Conservation (phyloP, 2,329 filamentous ascomycete species). For the Dactylellina cionopaga region DNA sequence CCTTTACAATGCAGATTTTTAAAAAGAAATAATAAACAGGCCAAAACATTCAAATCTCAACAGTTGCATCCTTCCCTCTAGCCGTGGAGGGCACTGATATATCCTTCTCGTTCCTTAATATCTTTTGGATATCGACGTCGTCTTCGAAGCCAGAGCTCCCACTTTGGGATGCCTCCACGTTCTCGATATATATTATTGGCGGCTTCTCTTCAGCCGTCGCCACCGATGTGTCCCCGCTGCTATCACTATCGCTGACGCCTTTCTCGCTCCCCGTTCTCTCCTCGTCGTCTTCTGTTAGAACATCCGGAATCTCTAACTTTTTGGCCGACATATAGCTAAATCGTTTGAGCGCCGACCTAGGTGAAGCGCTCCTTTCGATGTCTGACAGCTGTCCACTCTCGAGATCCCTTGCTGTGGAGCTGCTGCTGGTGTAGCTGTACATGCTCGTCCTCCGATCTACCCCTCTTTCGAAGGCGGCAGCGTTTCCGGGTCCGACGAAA, state of each 20-base stretch:
- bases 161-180: background rate
- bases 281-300: conserved; percentile 25
- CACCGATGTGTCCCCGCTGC: conserved; percentile 4
- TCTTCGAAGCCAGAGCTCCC: conserved; percentile 1
- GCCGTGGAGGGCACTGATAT: background rate
- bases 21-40: conserved; percentile 3
- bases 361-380: background rate
- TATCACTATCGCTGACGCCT: background rate
- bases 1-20: conserved; percentile 19
- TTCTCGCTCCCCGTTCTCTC: conserved; percentile 5
- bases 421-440: background rate
- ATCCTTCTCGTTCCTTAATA: background rate
- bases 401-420: background rate
- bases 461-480: background rate
- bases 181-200: conserved; percentile 15
- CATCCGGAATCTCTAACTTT: conserved; percentile 33
- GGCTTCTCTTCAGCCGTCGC: background rate
- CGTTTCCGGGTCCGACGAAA: background rate
- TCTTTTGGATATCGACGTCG: conserved; percentile 4
- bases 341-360: conserved; percentile 10
- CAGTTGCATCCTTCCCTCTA: background rate
- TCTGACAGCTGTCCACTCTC: background rate
- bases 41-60: background rate
- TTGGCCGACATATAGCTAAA: conserved; percentile 39
- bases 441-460: conserved; percentile 1